phyloP scores from a whole-genome alignment of 371 early-diverging fungal species.

The Vairimorpha ceranae region DNA sequence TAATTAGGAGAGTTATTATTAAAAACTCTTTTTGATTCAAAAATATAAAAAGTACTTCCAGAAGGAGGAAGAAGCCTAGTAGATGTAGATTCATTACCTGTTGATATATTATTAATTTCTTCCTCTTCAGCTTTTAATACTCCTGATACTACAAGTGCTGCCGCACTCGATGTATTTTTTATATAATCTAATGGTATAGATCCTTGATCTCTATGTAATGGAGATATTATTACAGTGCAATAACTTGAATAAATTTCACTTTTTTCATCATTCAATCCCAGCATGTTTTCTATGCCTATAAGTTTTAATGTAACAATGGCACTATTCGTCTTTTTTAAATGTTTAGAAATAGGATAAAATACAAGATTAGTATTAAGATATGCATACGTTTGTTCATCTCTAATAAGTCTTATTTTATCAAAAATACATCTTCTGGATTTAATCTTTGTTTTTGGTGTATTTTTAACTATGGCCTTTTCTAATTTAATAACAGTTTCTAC shows the following conservation, averaged over 20 bases:
- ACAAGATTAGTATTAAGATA: constrained; percentile 13
- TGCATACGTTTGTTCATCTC: constrained; percentile 31
- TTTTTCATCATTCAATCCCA: constrained; percentile 11
- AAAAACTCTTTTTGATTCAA: constrained; percentile 53
- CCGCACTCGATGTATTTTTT: constrained; percentile 23
- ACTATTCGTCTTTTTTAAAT: constrained; percentile 26
- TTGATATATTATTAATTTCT: constrained; percentile 4
- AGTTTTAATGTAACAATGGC: constrained; percentile 56
- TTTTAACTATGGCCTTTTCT: constrained; percentile 6
- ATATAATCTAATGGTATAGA: constrained; percentile 16
- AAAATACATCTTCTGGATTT: constrained; percentile 14
- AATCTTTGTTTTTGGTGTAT: not conserved
- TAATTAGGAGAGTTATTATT: constrained; percentile 55
- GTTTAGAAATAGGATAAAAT: constrained; percentile 35
- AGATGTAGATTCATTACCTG: constrained; percentile 5
- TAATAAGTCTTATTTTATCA: constrained; percentile 16
- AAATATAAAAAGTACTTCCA: constrained; percentile 45
- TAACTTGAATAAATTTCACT: constrained; percentile 47
- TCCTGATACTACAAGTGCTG: constrained; percentile 31
- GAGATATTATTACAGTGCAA: constrained; percentile 42
- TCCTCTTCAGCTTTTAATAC: constrained; percentile 26
- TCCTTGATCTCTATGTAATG: constrained; percentile 14
- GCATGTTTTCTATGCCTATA: constrained; percentile 56
- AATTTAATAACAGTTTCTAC: not conserved
- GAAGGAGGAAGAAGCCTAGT: constrained; percentile 17